phyloP scores from a whole-genome alignment of 768 basidiomycete species.

The Hericium rajendrae region DNA sequence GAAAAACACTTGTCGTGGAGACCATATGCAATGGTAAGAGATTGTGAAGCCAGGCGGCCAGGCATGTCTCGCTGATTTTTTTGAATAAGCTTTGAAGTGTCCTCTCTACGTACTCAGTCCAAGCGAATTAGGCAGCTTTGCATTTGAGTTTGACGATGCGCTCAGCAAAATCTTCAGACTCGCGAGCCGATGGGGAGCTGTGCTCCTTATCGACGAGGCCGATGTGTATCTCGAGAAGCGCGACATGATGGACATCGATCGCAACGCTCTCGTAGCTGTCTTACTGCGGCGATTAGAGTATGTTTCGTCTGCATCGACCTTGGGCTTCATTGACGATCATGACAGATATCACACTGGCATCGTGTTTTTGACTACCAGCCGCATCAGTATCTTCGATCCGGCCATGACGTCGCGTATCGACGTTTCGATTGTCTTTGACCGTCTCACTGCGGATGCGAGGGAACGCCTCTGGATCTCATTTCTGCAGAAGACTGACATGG shows the following conservation, averaged over 20 bases:
- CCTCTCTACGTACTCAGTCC: neutral
- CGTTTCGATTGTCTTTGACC: slow-evolving; percentile 46
- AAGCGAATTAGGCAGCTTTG: neutral
- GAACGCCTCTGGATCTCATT: neutral
- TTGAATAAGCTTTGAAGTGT: neutral
- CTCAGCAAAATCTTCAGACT: slow-evolving; percentile 16
- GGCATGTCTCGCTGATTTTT: too few relatives aligned
- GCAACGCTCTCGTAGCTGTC: slow-evolving; percentile 28
- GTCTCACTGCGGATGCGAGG: slow-evolving; percentile 42
- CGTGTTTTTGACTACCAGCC: slow-evolving; percentile 30
- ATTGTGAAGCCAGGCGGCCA: too few relatives aligned
- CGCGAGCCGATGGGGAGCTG: slow-evolving; percentile 26
- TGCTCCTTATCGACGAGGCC: slow-evolving; percentile 28
- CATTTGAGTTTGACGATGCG: neutral
- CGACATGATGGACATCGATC: slow-evolving; percentile 13
- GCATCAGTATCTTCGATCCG: slow-evolving; percentile 28
- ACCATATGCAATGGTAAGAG: slow-evolving; percentile 14
- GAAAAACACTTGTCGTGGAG: slow-evolving; percentile 17
- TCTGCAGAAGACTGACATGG: neutral
- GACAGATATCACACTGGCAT: slow-evolving; percentile 23
- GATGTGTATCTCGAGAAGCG: slow-evolving; percentile 26
- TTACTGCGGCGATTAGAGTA: slow-evolving; percentile 28
- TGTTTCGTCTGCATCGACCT: too few relatives aligned
- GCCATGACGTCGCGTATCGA: slow-evolving; percentile 22
- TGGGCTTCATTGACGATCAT: too few relatives aligned